Conservation (phyloP, 2,329 filamentous ascomycete genomes). For the Colletotrichum zoysiae region DNA sequence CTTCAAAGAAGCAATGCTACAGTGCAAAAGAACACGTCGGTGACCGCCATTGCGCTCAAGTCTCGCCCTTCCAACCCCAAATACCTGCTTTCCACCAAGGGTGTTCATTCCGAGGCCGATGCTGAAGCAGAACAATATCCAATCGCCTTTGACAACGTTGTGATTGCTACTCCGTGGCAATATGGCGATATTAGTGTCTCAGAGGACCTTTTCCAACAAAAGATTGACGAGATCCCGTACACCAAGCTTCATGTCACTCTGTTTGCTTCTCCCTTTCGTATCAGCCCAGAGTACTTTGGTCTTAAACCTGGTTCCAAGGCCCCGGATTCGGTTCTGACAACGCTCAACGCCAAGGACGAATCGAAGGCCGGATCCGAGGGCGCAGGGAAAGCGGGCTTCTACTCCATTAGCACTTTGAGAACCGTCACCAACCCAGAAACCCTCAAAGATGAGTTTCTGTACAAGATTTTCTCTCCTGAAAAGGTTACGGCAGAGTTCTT, state of each 20-base stretch:
- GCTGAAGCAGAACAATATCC: constrained; percentile 55
- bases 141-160: constrained; percentile 79
- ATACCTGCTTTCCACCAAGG: constrained; percentile 60
- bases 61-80: constrained; percentile 54
- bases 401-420: constrained; percentile 82
- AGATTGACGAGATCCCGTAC: constrained; percentile 86
- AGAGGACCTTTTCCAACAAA: constrained; percentile 74
- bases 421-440: constrained; percentile 72
- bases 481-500: constrained; percentile 66
- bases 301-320: constrained; percentile 68
- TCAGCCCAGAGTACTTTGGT: constrained; percentile 81
- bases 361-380: constrained; percentile 64
- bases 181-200: constrained; percentile 77
- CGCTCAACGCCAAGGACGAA: constrained; percentile 73
- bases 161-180: constrained; percentile 88
- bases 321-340: constrained; percentile 86
- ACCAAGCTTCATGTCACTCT: constrained; percentile 89
- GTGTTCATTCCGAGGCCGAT: constrained; percentile 42
- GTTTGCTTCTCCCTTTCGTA: constrained; percentile 80
- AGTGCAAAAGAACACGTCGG: constrained; percentile 75
- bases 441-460: constrained; percentile 66
- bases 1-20: constrained; percentile 72
- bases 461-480: constrained; percentile 74
- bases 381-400: constrained; percentile 83
- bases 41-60: constrained; percentile 69